Evolutionary conservation across 345 rosid species (phyloP).

Genomic region (Microthlaspi erraticum): DNA sequence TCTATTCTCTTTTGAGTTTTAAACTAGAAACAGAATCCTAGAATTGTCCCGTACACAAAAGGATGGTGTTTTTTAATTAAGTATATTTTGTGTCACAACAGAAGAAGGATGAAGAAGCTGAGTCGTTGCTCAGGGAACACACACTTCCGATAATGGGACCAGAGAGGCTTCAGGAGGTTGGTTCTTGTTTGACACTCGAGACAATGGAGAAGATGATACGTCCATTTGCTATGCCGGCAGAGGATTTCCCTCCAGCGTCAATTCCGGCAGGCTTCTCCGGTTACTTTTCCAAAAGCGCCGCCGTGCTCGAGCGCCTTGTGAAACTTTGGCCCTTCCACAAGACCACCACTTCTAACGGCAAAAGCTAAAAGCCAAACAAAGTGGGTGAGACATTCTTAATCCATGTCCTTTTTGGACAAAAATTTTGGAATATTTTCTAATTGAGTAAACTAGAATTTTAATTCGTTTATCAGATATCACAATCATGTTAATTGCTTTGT

Average conservation of each 20-base stretch:
- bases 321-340: slow-evolving; percentile 83
- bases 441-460: slow-evolving; percentile 13
- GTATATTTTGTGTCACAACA: slow-evolving; percentile 19
- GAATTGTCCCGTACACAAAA: no score
- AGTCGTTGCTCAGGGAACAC: slow-evolving; percentile 86
- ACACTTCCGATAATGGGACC: slow-evolving; percentile 98
- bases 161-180: slow-evolving; percentile 93
- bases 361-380: slow-evolving; percentile 37
- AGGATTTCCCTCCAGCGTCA: slow-evolving; percentile 95
- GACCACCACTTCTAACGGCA: slow-evolving; percentile 50
- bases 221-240: slow-evolving; percentile 97
- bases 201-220: slow-evolving; percentile 94
- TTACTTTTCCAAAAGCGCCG: slow-evolving; percentile 91
- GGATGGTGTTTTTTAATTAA: background rate
- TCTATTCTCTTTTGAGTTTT: no score
- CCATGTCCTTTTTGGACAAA: background rate
- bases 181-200: slow-evolving; percentile 82
- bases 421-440: slow-evolving; percentile 17
- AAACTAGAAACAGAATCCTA: no score
- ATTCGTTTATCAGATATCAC: background rate
- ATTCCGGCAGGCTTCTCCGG: slow-evolving; percentile 94
- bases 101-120: slow-evolving; percentile 72
- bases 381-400: background rate
- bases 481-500: background rate
- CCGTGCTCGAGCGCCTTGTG: slow-evolving; percentile 81